phyloP scores from a whole-genome alignment of 768 basidiomycete species.

The Leccinum fibrillosum region DNA sequence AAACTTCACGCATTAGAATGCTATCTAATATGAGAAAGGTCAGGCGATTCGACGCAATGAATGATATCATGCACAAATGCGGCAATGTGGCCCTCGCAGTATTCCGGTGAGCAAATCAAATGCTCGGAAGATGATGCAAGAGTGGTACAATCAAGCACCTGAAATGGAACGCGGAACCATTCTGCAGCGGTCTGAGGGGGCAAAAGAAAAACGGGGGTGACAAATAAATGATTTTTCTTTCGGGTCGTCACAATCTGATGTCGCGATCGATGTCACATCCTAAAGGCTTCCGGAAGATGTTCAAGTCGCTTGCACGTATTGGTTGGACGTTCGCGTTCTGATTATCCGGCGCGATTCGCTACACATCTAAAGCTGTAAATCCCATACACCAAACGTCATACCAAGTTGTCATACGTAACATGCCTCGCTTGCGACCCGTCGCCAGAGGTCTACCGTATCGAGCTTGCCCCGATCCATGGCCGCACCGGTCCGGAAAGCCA shows the following conservation, averaged over 20 bases:
- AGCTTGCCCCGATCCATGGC: constrained; percentile 10
- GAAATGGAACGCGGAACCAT: background rate
- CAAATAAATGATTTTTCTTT: background rate
- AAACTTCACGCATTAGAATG: no score
- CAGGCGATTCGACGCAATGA: no score
- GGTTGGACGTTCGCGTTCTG: background rate
- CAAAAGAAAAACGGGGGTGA: background rate
- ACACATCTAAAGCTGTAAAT: background rate
- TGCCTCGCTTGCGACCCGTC: background rate
- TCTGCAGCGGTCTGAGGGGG: background rate
- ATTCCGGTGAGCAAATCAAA: background rate
- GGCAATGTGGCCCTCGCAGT: no score
- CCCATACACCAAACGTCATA: background rate
- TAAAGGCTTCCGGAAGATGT: background rate
- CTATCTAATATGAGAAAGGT: no score
- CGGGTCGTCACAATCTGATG: background rate
- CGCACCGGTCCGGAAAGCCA: constrained; percentile 5
- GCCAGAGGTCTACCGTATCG: background rate
- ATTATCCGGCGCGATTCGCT: background rate
- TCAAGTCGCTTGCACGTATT: background rate
- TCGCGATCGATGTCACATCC: background rate
- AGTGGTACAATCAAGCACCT: background rate
- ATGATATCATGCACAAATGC: no score
- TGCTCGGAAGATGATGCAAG: background rate
- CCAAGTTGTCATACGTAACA: background rate